Conservation (phyloP, 2,329 filamentous ascomycete genomes). For the Pyricularia pennisetigena region DNA sequence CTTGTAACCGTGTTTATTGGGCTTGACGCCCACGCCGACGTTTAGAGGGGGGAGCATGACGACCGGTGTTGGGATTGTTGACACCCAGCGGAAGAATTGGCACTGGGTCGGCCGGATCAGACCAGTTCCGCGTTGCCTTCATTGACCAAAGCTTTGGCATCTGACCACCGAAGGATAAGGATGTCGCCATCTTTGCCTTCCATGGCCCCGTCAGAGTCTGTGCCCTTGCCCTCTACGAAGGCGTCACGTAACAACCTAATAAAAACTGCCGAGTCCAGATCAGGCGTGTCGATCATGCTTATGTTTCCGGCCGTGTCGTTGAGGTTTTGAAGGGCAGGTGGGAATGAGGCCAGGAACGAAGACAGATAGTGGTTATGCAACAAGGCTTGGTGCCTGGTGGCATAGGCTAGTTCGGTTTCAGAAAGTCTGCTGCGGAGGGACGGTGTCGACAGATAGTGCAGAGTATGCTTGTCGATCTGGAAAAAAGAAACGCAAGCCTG, state of each 20-base stretch:
- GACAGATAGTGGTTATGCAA: slow-evolving; percentile 76
- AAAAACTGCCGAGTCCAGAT: slow-evolving; percentile 77
- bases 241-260: slow-evolving; percentile 58
- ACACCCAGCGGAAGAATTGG: not conserved
- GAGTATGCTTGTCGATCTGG: slow-evolving; percentile 66
- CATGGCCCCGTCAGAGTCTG: slow-evolving; percentile 51
- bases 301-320: slow-evolving; percentile 87
- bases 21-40: no score
- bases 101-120: slow-evolving; percentile 23
- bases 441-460: slow-evolving; percentile 58
- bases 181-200: slow-evolving; percentile 53
- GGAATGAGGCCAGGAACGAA: slow-evolving; percentile 79
- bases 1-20: not conserved
- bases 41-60: not conserved
- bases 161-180: slow-evolving; percentile 63
- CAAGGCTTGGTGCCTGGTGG: slow-evolving; percentile 74
- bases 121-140: slow-evolving; percentile 48
- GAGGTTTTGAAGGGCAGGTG: slow-evolving; percentile 65
- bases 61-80: not conserved
- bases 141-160: slow-evolving; percentile 53
- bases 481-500: slow-evolving; percentile 1
- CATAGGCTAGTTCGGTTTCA: slow-evolving; percentile 67
- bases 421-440: slow-evolving; percentile 56
- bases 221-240: slow-evolving; percentile 49
- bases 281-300: slow-evolving; percentile 85